Base-by-base conservation (phyloP, 441 rosid genomes). In the Pelargonium cotyledonis region DNA sequence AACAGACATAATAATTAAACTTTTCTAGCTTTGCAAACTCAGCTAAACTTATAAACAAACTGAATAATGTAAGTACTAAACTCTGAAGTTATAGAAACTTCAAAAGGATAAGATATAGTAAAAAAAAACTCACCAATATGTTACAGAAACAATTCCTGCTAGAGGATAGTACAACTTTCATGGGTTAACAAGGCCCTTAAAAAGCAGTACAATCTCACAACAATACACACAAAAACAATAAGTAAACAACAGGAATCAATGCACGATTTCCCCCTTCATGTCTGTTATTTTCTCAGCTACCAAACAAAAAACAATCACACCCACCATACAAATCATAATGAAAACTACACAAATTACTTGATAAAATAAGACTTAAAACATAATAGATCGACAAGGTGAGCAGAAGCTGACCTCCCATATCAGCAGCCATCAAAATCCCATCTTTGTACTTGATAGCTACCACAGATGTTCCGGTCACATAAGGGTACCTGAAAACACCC, bases 401-500 rank as follows among this genome's bases (percentile, higher is more conserved):
- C 40, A 4, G 6, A 57, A 57, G 70, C 81, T 49, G 61, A 91
- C 99, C 97, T 80, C 96, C 96, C 96, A 85, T 94, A 66, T 91
- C 97, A 81, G 96, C 87, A 63, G 97, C 94, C 97, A 94, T 91
- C 73, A 94, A 77, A 68, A 94, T 88, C 10, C 99, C 99, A 79
- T 94, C 95, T 70, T 88, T 89, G 72, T 88, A 94, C 85, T 94
- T 94, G 73, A 94, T 63, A 73, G 99, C 97, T 40, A 91, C 89
- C 38, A 90, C 88, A 5, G 97, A 90, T 4, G 97, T 87, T 44
- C 97, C 97, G 40, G 94, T 91, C 66, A 91, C 99, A 69, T 87
- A 94, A 0, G 97, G 99, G 63, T 85, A 82, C n/a, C 40, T 23
- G 10, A 2, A 7, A 63, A 67, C 69, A 49, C 21, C 19, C 43